A percentile compares a stretch with the other conserved stretches of the same genome.
Evolutionary conservation across 306 rosid genomes (phyloP).

Genomic region (Fagus sylvatica): DNA sequence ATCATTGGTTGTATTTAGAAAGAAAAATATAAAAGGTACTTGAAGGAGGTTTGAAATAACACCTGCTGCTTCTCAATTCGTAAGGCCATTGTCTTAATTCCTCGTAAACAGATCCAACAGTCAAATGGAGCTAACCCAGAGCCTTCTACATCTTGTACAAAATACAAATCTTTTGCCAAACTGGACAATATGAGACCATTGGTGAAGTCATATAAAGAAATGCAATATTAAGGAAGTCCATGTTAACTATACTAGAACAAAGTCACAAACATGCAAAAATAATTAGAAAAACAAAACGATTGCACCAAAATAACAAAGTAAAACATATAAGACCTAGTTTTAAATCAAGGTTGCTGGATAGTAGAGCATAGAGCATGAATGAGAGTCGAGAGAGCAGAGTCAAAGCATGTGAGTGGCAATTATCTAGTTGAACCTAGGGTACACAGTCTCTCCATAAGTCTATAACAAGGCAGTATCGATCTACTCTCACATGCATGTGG

Average conservation of each 20-base stretch:
- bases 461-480: no score
- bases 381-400: background rate
- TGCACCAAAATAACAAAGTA: background rate
- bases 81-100: constrained; percentile 89
- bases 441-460: background rate
- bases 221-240: constrained; percentile 2
- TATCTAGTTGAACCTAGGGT: background rate
- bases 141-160: constrained; percentile 87
- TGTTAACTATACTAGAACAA: background rate
- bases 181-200: constrained; percentile 37
- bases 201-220: constrained; percentile 1
- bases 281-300: background rate
- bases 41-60: constrained; percentile 29
- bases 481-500: no score
- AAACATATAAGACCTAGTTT: constrained; percentile 1
- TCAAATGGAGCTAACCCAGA: constrained; percentile 92
- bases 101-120: constrained; percentile 86
- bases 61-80: constrained; percentile 97
- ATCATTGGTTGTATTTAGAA: constrained; percentile 5
- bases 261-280: background rate
- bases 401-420: background rate
- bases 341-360: background rate
- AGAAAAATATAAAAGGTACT: constrained; percentile 17
- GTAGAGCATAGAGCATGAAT: background rate
- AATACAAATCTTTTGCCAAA: constrained; percentile 80